Conservation (phyloP, 129 eudicot species). For the Flaveria ramosissima region DNA sequence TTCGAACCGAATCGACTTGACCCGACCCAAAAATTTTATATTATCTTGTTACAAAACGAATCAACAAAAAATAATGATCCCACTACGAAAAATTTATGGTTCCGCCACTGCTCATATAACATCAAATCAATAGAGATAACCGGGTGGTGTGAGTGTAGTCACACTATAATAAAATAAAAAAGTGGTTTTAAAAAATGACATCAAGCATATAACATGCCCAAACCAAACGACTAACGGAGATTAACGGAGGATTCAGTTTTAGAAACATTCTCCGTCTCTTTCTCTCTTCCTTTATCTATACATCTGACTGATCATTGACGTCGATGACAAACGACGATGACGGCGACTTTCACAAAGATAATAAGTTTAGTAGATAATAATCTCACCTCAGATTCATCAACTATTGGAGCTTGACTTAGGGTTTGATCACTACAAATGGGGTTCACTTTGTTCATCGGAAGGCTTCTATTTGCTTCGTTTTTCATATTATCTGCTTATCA, state of each 20-base stretch:
- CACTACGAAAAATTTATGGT: too few relatives aligned
- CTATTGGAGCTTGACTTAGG: constrained; percentile 17
- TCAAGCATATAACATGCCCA: neutral
- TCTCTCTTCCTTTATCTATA: constrained; percentile 21
- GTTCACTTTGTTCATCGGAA: constrained; percentile 33
- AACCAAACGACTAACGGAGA: constrained; percentile 33
- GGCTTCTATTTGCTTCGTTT: constrained; percentile 43
- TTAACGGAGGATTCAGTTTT: constrained; percentile 29
- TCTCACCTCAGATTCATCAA: constrained; percentile 20
- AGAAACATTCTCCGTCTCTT: constrained; percentile 19
- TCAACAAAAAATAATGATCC: too few relatives aligned
- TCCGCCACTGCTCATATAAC: too few relatives aligned
- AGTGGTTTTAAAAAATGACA: too few relatives aligned
- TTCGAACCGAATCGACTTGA: too few relatives aligned
- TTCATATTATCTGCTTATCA: constrained; percentile 47
- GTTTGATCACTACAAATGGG: constrained; percentile 27
- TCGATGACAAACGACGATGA: constrained; percentile 23
- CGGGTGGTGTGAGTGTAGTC: too few relatives aligned
- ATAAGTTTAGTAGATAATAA: constrained; percentile 12
- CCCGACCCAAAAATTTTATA: too few relatives aligned
- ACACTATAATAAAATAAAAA: too few relatives aligned
- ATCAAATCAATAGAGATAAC: too few relatives aligned
- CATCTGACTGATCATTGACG: constrained; percentile 28
- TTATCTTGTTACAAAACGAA: too few relatives aligned
- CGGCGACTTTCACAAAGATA: constrained; percentile 27